Conservation (phyloP, 441 rosid genomes). For the Flueggea neowawraea region DNA sequence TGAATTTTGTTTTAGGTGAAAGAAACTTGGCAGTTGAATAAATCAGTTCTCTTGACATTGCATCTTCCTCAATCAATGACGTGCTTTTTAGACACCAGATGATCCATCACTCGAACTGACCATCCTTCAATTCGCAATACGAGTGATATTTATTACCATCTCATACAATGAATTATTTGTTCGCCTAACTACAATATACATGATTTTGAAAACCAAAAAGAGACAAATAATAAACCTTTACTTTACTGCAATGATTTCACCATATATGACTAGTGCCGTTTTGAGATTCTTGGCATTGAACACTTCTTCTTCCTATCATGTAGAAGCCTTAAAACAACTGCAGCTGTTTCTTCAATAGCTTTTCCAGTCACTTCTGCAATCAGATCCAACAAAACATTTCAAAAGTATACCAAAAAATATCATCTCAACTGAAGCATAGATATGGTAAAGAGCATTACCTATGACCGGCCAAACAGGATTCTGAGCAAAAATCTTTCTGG, state of each 20-base stretch:
- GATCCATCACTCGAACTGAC: too few species aligned
- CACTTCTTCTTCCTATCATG: slow-evolving; percentile 64
- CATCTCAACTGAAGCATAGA: background rate
- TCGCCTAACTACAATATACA: background rate
- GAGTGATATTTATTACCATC: too few species aligned
- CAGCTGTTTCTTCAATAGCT: slow-evolving; percentile 92
- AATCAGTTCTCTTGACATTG: too few species aligned
- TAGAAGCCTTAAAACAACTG: slow-evolving; percentile 65
- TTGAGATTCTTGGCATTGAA: slow-evolving; percentile 76
- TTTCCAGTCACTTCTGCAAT: slow-evolving; percentile 84
- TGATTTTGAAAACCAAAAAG: background rate
- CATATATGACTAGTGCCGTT: slow-evolving; percentile 41
- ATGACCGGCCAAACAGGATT: slow-evolving; percentile 93
- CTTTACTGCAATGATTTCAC: too few species aligned
- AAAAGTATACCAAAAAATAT: background rate
- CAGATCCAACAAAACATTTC: slow-evolving; percentile 8
- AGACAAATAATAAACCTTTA: too few species aligned
- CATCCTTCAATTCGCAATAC: too few species aligned
- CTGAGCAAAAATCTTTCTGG: slow-evolving; percentile 52
- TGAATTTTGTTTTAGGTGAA: too few species aligned
- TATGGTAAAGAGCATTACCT: too few species aligned
- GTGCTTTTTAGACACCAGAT: too few species aligned
- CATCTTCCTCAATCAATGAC: too few species aligned
- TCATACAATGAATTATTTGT: too few species aligned
- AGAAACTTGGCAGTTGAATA: too few species aligned